Base-by-base conservation (phyloP, 169 alveolate genomes). In the Eimeria praecox region DNA sequence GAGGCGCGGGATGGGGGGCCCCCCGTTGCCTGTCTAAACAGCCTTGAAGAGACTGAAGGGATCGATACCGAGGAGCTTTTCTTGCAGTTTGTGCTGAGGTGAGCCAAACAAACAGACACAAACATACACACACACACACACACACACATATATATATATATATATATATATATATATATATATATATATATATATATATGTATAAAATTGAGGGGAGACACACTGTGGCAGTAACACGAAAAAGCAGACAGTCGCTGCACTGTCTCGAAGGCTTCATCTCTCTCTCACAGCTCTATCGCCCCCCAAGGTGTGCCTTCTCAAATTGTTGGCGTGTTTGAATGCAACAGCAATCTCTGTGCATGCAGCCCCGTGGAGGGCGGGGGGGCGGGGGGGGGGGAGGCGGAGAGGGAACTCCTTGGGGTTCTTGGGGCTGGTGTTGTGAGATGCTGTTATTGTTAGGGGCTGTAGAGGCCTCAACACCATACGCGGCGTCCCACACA, bases 51-150 rank as follows among this genome's bases (percentile, higher is more conserved):
- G 33, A 33, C 85, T 22, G 85, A 35, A 14, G 85, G 52, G 52
- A 5, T 16, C 27, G 30, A 73, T 73, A 18, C 30, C 9, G 85
- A 73, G 18, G 46, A 38, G 22, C 10, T 33, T 8, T 73, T 40
- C 85, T 73, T 73, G 56, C 85, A 73, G 85, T 73, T 73, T 73
- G 33, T 38, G 52, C 27, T 35, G 27, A 40, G 85, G 85, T 73
- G 85, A 73, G 85, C 16, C 6, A 24, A 3, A 14, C 6, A 24
- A 3, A 14, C 35, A 64, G 40, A 6, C 40, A n/a, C 75, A 64
- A 27, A 5, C n/a, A 59, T 14, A 59, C 56, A 49, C 56, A 18
- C 69, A 5, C 3, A 9, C 27, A 22, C 22, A 3, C 30, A 12
- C 30, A 12, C 20, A 0, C 27, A 12, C 69, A 59, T 3, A 22